Base-by-base conservation (phyloP, 257 asterid genomes). In the Primulina eburnea region DNA sequence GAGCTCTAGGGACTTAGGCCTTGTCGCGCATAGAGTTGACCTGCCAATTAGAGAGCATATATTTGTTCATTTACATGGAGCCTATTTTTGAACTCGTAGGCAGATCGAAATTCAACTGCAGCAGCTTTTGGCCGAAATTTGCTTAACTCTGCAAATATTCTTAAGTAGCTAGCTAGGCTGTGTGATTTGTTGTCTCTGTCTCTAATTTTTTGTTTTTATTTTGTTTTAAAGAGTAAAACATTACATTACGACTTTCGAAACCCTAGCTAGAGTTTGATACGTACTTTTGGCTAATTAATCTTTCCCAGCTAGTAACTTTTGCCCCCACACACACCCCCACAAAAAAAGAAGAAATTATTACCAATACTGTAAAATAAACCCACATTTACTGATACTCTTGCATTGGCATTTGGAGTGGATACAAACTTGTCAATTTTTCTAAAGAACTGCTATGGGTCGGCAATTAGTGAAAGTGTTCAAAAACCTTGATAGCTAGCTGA, bases 11-110 rank as follows among this genome's bases (percentile, higher is more conserved):
- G 57, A 14, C 16, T 50, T 50, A 50, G 57, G 57, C 57, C 20
- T 50, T 50, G 57, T 50, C 40, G 68, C 18, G 34, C 56, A 37
- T 64, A 30, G 75, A 35, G 76, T 78, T 76, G 86, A 82, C 82
- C 80, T 68, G 80, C 82, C 84, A 82, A 73, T 82, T 70, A 75
- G 73, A 71, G 69, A 35, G 50, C 75, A 43, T 57, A 58, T 66
- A 59, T 65, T 69, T 33, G 76, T 53, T 75, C 62, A 53, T 53
- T 67, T 52, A 61, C 10, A 64, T 64, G 20, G 57, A 16, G 8
- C 68, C 68, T 64, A 37, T 64, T 20, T 64, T 64, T 64, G 68
- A 34, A 37, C 11, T 64, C 21, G 9, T 64, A 37, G 68, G 18
- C n/a, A 14, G 57, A 21, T 50, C 56, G 29, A 43, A 64, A 17